Conservation (phyloP, 148 eudicot genomes). For the Pouteria glomerata region DNA sequence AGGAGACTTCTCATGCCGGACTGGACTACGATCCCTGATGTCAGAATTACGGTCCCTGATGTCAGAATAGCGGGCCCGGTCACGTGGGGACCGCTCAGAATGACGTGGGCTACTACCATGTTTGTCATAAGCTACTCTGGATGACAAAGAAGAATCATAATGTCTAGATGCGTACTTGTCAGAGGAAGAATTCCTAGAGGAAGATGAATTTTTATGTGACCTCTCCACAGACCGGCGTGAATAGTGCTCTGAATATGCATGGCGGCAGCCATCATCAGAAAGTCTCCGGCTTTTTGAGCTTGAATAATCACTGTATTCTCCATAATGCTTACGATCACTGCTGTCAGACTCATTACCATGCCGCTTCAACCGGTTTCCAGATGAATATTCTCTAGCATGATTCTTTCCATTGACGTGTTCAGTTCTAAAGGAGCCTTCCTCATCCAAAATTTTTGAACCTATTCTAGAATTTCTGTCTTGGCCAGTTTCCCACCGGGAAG, state of each 20-base stretch:
- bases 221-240: slow-evolving; percentile 53
- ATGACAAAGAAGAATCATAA: slow-evolving; percentile 44
- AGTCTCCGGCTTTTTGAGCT: slow-evolving; percentile 64
- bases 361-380: slow-evolving; percentile 59
- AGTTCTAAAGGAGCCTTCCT: slow-evolving; percentile 38
- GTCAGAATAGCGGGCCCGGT: slow-evolving; percentile 54
- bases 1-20: slow-evolving; percentile 35
- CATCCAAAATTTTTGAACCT: slow-evolving; percentile 54
- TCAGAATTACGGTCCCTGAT: slow-evolving; percentile 34
- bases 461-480: slow-evolving; percentile 44
- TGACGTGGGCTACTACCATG: slow-evolving; percentile 62
- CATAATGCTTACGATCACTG: slow-evolving; percentile 49
- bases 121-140: slow-evolving; percentile 52
- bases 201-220: slow-evolving; percentile 33
- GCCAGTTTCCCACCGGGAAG: slow-evolving; percentile 54
- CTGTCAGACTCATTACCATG: slow-evolving; percentile 58
- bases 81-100: slow-evolving; percentile 71
- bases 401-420: slow-evolving; percentile 44
- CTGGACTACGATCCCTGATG: slow-evolving; percentile 43
- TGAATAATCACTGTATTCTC: slow-evolving; percentile 49
- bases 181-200: slow-evolving; percentile 36
- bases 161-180: slow-evolving; percentile 63
- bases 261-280: slow-evolving; percentile 53
- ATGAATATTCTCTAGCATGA: slow-evolving; percentile 53
- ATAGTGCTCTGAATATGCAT: slow-evolving; percentile 40